Conservation (phyloP, 257 asterid genomes). For the Marsdenia floribunda region DNA sequence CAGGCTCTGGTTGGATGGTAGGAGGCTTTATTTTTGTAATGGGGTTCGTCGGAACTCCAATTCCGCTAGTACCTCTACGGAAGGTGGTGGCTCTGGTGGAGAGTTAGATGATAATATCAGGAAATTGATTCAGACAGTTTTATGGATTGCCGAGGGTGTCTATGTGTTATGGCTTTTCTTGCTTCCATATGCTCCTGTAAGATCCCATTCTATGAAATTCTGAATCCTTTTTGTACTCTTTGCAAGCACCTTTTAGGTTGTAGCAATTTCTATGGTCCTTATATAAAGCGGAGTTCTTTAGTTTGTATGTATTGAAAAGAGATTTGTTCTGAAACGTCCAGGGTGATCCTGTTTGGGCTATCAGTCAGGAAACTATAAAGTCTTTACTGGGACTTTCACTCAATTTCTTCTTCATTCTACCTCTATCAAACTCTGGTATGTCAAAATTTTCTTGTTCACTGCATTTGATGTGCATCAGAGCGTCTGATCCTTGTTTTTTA, state of each 20-base stretch:
- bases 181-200: conserved; percentile 94
- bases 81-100: conserved; percentile 38
- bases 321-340: conserved; percentile 28
- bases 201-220: conserved; percentile 5
- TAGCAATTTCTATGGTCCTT: background rate
- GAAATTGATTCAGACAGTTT: conserved; percentile 37
- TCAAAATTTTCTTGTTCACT: background rate
- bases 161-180: conserved; percentile 86
- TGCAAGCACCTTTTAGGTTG: background rate
- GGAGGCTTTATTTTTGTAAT: background rate
- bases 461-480: background rate
- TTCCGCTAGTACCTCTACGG: conserved; percentile 23
- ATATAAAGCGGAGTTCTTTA: background rate
- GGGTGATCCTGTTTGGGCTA: conserved; percentile 99
- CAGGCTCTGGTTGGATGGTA: conserved; percentile 7
- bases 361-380: conserved; percentile 68
- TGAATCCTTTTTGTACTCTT: background rate
- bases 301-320: background rate
- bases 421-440: conserved; percentile 66
- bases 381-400: conserved; percentile 78
- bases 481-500: background rate
- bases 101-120: conserved; percentile 48
- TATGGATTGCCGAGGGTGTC: conserved; percentile 71
- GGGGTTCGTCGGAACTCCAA: conserved; percentile 17
- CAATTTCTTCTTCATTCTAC: conserved; percentile 86